Conservation (phyloP, 148 eudicot species). For the Selenicereus undatus region DNA sequence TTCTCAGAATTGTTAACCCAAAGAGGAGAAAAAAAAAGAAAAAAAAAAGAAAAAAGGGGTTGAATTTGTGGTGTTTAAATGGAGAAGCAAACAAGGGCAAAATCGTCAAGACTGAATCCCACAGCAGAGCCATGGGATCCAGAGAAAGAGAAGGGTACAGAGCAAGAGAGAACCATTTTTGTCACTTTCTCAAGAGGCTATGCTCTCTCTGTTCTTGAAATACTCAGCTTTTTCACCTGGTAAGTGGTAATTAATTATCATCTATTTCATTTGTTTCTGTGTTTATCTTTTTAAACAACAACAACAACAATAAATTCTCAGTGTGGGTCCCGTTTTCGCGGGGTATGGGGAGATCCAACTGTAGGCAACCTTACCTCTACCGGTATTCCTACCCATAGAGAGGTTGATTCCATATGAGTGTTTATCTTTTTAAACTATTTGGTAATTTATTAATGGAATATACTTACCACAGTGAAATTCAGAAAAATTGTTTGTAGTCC, state of each 20-base stretch:
- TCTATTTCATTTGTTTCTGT: background rate
- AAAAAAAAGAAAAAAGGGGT: background rate
- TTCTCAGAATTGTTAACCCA: background rate
- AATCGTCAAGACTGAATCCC: background rate
- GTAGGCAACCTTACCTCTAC: no score
- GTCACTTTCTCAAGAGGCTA: slow-evolving; percentile 1
- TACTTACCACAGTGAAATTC: no score
- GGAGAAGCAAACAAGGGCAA: background rate
- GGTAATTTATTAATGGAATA: background rate
- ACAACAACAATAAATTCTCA: no score
- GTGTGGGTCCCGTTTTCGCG: no score
- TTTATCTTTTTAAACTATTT: background rate
- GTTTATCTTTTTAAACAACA: no score
- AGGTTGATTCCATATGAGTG: no score
- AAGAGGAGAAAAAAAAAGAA: background rate
- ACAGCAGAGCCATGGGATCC: background rate
- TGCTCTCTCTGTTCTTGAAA: background rate
- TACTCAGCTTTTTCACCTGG: background rate
- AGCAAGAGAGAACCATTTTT: background rate
- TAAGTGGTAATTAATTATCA: background rate
- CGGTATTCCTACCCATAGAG: no score
- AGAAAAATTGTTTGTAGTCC: no score
- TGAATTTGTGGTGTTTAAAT: background rate
- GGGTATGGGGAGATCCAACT: no score
- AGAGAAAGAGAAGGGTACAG: background rate